Base-by-base conservation (phyloP, 2,329 filamentous ascomycete genomes). In the Grosmannia penicillata region DNA sequence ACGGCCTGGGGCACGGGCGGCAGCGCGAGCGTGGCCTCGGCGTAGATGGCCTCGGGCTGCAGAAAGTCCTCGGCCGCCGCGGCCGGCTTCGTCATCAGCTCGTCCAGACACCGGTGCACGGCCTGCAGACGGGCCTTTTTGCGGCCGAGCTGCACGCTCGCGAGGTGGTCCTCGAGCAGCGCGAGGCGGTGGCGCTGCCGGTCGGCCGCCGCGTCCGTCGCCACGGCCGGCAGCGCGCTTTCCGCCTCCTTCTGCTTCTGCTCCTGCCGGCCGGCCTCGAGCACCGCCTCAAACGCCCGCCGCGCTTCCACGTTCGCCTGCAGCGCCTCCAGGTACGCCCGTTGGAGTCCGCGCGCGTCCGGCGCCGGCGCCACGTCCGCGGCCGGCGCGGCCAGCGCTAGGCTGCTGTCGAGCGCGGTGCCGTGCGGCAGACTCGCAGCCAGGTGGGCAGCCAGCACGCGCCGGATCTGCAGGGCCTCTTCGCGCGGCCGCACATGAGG, bases 401-500 rank as follows among this genome's bases (percentile, higher is more conserved):
- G 52, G 36, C 33, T 43, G 24, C 45, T 29, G 8, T 36, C 39
- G 22, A 37, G 33, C 2, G 36, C 35, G 11, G 24, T 36, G 15
- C 43, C 60, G 43, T 61, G 55, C 14, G 62, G 55, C 15, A 68
- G 50, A 45, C 59, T 63, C 18, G 65, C 60, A 22, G 62, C 63
- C 5, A 79, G 56, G 45, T 75, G 64, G 17, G 68, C 60, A 30
- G 69, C 63, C 33, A 76, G 50, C 23, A 75, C 56, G 36, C 66
- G 68, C 44, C 70, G 63, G 40, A 78, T 69, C 33, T 68, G 67
- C 26, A 65, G 59, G 35, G 66, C 62, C 46, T 78, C 70, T 41
- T 76, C 70, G 21, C 72, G 64, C 22, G 68, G 63, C 37, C 69
- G 71, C 40, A 77, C 59, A 43, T 65, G 74, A 5, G 68, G 65